Evolutionary conservation across 1,284 basidiomycete genomes (phyloP).

Genomic region (Leccinum cinnamomeum): DNA sequence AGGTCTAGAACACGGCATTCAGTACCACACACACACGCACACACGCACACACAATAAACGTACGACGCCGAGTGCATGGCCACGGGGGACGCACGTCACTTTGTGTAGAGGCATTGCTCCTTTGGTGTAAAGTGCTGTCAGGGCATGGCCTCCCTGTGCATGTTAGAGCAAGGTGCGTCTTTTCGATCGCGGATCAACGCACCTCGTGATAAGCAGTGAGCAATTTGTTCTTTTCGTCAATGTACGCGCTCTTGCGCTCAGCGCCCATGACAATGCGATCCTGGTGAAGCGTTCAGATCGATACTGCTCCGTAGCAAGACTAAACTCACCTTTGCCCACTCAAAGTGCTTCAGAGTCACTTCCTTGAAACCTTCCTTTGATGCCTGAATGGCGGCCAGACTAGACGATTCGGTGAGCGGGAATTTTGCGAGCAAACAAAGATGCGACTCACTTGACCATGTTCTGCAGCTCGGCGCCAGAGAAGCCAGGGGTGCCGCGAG

Average conservation of each 20-base stretch:
- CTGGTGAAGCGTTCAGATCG: constrained; percentile 37
- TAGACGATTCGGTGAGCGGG: constrained; percentile 29
- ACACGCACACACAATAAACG: constrained; percentile 31
- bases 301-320: not conserved
- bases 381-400: constrained; percentile 90
- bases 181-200: constrained; percentile 13
- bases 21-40: constrained; percentile 6
- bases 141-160: constrained; percentile 82
- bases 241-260: constrained; percentile 85
- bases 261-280: constrained; percentile 95
- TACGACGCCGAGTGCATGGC: constrained; percentile 87
- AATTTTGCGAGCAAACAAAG: not conserved
- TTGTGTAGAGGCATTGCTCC: constrained; percentile 95
- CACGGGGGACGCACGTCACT: constrained; percentile 93
- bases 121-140: constrained; percentile 87
- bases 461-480: constrained; percentile 93
- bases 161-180: constrained; percentile 11
- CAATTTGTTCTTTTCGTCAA: constrained; percentile 81
- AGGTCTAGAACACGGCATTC: constrained; percentile 54
- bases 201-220: constrained; percentile 95
- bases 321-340: constrained; percentile 84
- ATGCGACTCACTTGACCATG: constrained; percentile 76
- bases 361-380: constrained; percentile 75
- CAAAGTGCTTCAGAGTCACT: constrained; percentile 82
- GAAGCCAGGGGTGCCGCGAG: constrained; percentile 89